Evolutionary conservation across 805 yeast species (phyloP).

Genomic region (Zygosaccharomyces bailii): DNA sequence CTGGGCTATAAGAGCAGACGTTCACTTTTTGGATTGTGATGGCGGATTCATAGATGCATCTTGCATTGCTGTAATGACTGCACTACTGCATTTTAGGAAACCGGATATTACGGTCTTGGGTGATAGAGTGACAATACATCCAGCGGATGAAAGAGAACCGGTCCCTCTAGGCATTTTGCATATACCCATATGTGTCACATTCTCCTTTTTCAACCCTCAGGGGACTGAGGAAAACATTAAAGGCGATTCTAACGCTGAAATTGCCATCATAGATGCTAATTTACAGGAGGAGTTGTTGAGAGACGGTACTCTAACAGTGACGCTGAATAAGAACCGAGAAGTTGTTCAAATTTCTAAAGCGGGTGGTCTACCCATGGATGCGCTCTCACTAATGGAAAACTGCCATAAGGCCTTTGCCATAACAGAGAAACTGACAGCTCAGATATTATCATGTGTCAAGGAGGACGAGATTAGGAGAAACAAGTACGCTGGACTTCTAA

Average conservation of each 20-base stretch:
- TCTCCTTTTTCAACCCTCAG: conserved; percentile 73
- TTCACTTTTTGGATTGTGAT: conserved; percentile 84
- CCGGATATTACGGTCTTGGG: conserved; percentile 78
- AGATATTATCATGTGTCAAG: conserved; percentile 54
- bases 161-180: conserved; percentile 82
- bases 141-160: conserved; percentile 76
- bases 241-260: conserved; percentile 58
- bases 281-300: conserved; percentile 71
- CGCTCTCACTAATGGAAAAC: conserved; percentile 62
- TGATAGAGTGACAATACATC: conserved; percentile 63
- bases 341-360: conserved; percentile 85
- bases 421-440: conserved; percentile 61
- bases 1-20: conserved; percentile 88
- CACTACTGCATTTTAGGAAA: conserved; percentile 72
- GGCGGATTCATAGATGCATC: conserved; percentile 91
- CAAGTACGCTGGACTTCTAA: conserved; percentile 30
- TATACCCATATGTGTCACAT: conserved; percentile 84
- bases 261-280: conserved; percentile 71
- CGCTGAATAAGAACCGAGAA: conserved; percentile 86
- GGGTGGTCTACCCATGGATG: conserved; percentile 85
- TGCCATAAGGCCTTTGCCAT: conserved; percentile 60
- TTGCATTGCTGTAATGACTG: conserved; percentile 86
- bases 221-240: conserved; percentile 66
- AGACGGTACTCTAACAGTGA: conserved; percentile 77
- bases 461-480: conserved; percentile 52